Evolutionary conservation across 148 eudicot genomes (phyloP), one percentile per base, ranked within the genome.

Genomic region (Linanthus parryae): DNA sequence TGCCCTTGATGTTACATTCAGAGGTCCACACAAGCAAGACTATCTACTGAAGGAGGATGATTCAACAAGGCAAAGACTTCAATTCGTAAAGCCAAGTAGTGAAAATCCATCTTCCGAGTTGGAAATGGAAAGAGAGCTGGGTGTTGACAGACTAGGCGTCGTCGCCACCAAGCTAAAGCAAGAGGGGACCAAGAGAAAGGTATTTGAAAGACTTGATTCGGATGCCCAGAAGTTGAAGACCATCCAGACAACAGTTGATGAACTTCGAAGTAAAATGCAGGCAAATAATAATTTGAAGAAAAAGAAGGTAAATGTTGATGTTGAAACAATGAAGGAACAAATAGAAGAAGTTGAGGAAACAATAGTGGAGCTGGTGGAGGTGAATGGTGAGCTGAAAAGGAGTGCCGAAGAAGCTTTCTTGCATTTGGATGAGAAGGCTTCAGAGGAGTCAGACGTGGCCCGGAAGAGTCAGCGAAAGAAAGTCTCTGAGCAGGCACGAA

Each of bases 81-180:
- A n/a, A n/a, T n/a, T n/a, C n/a, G n/a, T n/a, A n/a, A n/a, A n/a
- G n/a, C n/a, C n/a, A n/a, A n/a, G n/a, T n/a, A 63, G 47, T 5
- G 47, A 57, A 4, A 51, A 66, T 37, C 80, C 77, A 8, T 57
- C 72, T 22, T 62, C 73, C 11, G 82, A 75, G 43, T 64, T 74
- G 14, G 79, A 73, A 35, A 59, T 69, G 18, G 97, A 80, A 52
- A 80, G 74, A 72, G 86, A 85, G 54, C 53, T 92, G 71, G 82
- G 81, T 42, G 72, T 84, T 14, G 99, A 92, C 61, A 87, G 58
- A 41, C 44, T 83, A 30, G 81, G 71, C 53, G 45, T 75, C 23
- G 62, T 79, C 44, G 61, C 50, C 24, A 19, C 54, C 3, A 66
- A 66, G 38, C 56, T 62, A 8, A 45, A 47, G 36, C 73, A 39